Evolutionary conservation across 345 rosid genomes (phyloP).

Genomic region (Populus alba): DNA sequence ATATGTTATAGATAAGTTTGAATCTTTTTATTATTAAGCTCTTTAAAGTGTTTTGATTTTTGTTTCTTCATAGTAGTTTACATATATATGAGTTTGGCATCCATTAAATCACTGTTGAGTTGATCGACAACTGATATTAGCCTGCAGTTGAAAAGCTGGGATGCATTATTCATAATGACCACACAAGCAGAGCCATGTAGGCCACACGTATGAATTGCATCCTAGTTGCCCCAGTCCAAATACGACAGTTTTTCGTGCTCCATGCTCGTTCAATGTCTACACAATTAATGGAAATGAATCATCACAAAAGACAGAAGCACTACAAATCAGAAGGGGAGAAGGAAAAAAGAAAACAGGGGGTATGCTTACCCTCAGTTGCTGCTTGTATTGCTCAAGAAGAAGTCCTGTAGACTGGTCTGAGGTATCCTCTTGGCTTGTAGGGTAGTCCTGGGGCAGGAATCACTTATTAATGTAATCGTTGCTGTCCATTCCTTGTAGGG

Average conservation of each 20-base stretch:
- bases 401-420: background rate
- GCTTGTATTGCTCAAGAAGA: background rate
- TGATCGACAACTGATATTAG: background rate
- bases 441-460: slow-evolving; percentile 13
- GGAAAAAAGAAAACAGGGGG: background rate
- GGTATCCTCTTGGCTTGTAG: background rate
- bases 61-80: no score
- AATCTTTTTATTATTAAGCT: no score
- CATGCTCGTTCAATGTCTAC: background rate
- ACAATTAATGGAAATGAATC: background rate
- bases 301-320: no score
- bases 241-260: background rate
- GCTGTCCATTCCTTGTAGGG: slow-evolving; percentile 26
- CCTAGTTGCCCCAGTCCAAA: background rate
- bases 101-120: background rate
- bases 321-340: background rate
- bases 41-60: background rate
- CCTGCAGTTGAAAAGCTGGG: background rate
- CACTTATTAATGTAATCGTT: slow-evolving; percentile 51
- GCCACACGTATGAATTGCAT: background rate
- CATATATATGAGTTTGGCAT: background rate
- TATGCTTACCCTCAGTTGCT: background rate
- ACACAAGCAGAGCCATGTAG: slow-evolving; percentile 1
- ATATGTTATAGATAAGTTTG: no score
- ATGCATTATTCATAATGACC: background rate